These are phyloP conservation scores for Colletotrichum camelliae DNA, from an alignment of 2,329 filamentous ascomycete genomes.

Conservation along the genomic window DNA sequence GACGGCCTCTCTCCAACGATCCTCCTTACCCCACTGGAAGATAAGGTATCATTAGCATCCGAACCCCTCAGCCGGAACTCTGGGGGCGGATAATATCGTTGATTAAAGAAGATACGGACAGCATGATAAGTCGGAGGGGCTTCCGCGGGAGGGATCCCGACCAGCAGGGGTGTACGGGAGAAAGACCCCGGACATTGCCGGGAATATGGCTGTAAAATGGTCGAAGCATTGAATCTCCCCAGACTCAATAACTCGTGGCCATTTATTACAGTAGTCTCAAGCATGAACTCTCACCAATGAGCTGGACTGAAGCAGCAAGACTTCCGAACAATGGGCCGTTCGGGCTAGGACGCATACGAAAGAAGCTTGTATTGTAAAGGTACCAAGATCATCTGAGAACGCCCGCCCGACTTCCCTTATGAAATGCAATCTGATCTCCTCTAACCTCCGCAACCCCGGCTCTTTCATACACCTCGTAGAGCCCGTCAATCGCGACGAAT, in stretches of 20 bases:
- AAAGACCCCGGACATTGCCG: neutral
- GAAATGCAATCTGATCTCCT: neutral
- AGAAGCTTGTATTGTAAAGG: no score
- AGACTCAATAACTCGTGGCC: no score
- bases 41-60: conserved; percentile 2
- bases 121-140: conserved; percentile 6
- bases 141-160: conserved; percentile 10
- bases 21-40: neutral
- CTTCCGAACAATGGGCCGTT: no score
- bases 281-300: no score
- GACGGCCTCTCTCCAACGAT: neutral
- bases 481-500: neutral
- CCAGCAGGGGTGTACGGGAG: neutral
- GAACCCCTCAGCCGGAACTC: neutral
- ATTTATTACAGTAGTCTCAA: no score
- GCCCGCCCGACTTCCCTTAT: neutral
- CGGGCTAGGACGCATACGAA: no score
- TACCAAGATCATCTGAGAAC: no score
- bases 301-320: no score
- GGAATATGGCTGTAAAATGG: neutral
- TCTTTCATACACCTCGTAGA: neutral
- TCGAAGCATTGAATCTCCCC: neutral
- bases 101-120: neutral
- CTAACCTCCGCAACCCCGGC: neutral
- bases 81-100: neutral